A percentile compares a stretch with the other conserved stretches of the same genome.
phyloP scores from a whole-genome alignment of 2,329 filamentous ascomycete genomes.

The Phaeosphaeriaceae sp. region DNA sequence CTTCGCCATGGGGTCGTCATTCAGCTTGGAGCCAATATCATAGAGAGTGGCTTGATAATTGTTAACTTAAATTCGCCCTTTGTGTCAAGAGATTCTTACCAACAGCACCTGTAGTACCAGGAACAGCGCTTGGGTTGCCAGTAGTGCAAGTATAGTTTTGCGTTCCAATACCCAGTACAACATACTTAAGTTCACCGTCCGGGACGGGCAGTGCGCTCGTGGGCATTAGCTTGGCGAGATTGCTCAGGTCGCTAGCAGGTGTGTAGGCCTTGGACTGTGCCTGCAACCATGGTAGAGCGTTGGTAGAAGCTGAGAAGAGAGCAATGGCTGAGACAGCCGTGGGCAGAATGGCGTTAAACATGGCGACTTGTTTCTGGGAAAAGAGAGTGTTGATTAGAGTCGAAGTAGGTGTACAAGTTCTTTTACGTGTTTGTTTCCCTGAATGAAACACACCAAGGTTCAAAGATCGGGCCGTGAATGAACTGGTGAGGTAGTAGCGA shows the following conservation, averaged over 20 bases:
- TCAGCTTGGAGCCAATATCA: slow-evolving; percentile 42
- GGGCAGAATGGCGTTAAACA: slow-evolving; percentile 38
- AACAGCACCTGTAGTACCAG: slow-evolving; percentile 41
- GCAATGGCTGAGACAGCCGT: slow-evolving; percentile 28
- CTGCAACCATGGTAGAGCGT: slow-evolving; percentile 20
- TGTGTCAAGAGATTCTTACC: slow-evolving; percentile 27
- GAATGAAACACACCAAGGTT: too few relatives aligned
- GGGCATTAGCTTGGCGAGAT: slow-evolving; percentile 35
- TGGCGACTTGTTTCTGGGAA: slow-evolving; percentile 17
- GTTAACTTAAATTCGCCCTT: neutral
- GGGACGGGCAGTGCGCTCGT: slow-evolving; percentile 38
- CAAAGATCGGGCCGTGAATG: too few relatives aligned
- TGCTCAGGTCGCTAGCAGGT: slow-evolving; percentile 29
- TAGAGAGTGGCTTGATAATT: slow-evolving; percentile 41
- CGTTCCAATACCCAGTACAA: slow-evolving; percentile 58
- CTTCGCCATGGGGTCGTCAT: slow-evolving; percentile 33
- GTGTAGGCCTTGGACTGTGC: slow-evolving; percentile 15
- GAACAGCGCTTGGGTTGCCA: slow-evolving; percentile 29
- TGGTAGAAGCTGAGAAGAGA: slow-evolving; percentile 23
- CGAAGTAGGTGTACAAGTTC: neutral
- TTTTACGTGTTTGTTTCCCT: neutral
- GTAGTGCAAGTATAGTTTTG: slow-evolving; percentile 59
- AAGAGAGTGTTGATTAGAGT: neutral
- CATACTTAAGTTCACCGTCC: slow-evolving; percentile 50
- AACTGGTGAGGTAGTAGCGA: neutral